These are phyloP conservation scores for Silene vulgaris DNA, from an alignment of 179 eudicot genomes.

Conservation along the genomic window DNA sequence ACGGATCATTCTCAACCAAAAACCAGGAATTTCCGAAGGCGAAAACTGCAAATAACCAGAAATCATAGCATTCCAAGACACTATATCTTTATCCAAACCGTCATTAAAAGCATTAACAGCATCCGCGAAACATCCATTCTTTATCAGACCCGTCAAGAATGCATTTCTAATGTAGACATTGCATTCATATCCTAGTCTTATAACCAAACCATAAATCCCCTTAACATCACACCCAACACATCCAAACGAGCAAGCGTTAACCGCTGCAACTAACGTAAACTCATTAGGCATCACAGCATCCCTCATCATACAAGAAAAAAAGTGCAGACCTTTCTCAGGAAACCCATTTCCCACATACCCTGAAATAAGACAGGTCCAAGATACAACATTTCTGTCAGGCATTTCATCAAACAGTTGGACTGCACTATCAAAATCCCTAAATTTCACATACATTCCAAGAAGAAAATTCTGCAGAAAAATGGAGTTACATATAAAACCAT, in stretches of 20 bases:
- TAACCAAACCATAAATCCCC: constrained; percentile 40
- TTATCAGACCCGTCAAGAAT: constrained; percentile 41
- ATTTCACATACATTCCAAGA: constrained; percentile 39
- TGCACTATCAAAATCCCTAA: constrained; percentile 35
- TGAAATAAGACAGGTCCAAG: constrained; percentile 52
- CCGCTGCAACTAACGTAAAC: constrained; percentile 44
- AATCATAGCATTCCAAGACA: constrained; percentile 63
- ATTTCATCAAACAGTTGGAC: constrained; percentile 58
- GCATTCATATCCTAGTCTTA: constrained; percentile 41
- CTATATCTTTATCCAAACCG: constrained; percentile 37
- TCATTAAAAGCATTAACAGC: constrained; percentile 41
- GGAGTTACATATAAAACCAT: constrained; percentile 23
- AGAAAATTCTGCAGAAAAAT: constrained; percentile 45
- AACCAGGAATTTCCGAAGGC: constrained; percentile 30
- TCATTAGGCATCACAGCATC: constrained; percentile 40
- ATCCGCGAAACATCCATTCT: constrained; percentile 31
- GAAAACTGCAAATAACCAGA: constrained; percentile 42
- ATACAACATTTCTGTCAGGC: constrained; percentile 48
- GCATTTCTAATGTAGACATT: constrained; percentile 44
- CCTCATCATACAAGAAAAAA: constrained; percentile 40
- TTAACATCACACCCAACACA: constrained; percentile 24
- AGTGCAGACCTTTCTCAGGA: constrained; percentile 30
- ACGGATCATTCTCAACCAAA: constrained; percentile 45
- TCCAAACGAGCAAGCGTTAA: constrained; percentile 45
- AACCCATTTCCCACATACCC: constrained; percentile 43